Conservation (phyloP, 257 asterid species). For the Fraxinus anomala region DNA sequence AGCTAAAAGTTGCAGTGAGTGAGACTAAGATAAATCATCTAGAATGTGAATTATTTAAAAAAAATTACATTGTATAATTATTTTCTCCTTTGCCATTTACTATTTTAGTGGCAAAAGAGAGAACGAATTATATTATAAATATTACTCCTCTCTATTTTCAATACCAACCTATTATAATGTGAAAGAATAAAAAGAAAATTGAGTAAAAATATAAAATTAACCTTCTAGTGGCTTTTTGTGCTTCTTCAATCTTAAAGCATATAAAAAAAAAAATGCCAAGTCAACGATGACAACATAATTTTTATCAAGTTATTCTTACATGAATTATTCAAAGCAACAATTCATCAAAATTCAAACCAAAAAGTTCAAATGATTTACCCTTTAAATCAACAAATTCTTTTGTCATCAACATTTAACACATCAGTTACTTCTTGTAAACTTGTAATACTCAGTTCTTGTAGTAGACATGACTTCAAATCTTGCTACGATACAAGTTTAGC, state of each 20-base stretch:
- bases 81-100: not conserved
- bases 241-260: not conserved
- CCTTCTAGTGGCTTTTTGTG: not conserved
- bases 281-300: not conserved
- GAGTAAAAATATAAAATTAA: not conserved
- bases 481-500: too few relatives aligned
- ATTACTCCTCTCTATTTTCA: too few relatives aligned
- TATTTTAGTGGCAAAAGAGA: too few relatives aligned
- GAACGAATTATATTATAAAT: too few relatives aligned
- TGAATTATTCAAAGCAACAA: not conserved
- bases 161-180: not conserved
- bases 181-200: not conserved
- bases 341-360: not conserved
- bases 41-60: not conserved
- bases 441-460: too few relatives aligned
- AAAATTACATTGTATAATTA: too few relatives aligned
- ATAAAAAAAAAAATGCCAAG: not conserved
- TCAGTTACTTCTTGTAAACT: too few relatives aligned
- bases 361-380: not conserved
- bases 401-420: too few relatives aligned
- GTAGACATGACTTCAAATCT: too few relatives aligned
- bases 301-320: not conserved
- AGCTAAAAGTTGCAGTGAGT: not conserved
- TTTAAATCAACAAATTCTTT: not conserved
- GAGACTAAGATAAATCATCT: not conserved